A percentile compares a stretch with the other conserved stretches of the same genome.
These are phyloP conservation scores for Zoysia japonica DNA, from an alignment of 176 grass and related monocot genomes.

Conservation along the genomic window DNA sequence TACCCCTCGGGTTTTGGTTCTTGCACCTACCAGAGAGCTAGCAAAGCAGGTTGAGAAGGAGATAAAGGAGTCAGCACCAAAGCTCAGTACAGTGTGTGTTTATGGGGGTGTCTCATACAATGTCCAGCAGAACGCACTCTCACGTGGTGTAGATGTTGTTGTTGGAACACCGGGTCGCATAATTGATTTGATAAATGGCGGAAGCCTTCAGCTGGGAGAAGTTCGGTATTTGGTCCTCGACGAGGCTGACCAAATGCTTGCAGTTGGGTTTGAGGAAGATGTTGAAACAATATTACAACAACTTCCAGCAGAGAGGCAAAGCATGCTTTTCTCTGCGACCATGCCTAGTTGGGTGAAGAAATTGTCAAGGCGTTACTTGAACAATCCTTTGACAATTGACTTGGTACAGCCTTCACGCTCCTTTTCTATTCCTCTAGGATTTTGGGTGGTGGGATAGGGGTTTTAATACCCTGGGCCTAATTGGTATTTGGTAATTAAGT, in stretches of 20 bases:
- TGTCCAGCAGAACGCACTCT: conserved; percentile 76
- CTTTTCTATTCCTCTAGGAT: conserved; percentile 11
- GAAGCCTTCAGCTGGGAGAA: conserved; percentile 78
- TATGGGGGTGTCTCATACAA: conserved; percentile 96
- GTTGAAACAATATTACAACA: conserved; percentile 96
- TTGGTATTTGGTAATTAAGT: background rate
- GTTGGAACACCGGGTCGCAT: conserved; percentile 97
- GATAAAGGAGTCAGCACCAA: conserved; percentile 89
- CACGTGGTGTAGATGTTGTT: conserved; percentile 94
- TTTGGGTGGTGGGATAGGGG: background rate
- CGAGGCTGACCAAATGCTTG: conserved; percentile 98
- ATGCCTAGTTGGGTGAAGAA: conserved; percentile 99
- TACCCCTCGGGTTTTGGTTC: conserved; percentile 74
- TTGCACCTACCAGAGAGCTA: conserved; percentile 94
- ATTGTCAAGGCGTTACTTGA: conserved; percentile 77
- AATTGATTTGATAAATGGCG: conserved; percentile 88
- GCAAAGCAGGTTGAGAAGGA: conserved; percentile 99
- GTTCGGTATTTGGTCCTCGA: conserved; percentile 91
- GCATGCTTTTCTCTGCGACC: conserved; percentile 96
- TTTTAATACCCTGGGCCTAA: background rate
- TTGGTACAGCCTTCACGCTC: conserved; percentile 59
- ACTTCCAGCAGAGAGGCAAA: conserved; percentile 70
- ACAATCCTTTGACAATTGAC: conserved; percentile 92
- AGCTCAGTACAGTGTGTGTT: conserved; percentile 84
- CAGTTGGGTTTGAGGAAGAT: conserved; percentile 98